Conservation (phyloP, 805 yeast genomes). For the Ogataea nonfermentans region DNA sequence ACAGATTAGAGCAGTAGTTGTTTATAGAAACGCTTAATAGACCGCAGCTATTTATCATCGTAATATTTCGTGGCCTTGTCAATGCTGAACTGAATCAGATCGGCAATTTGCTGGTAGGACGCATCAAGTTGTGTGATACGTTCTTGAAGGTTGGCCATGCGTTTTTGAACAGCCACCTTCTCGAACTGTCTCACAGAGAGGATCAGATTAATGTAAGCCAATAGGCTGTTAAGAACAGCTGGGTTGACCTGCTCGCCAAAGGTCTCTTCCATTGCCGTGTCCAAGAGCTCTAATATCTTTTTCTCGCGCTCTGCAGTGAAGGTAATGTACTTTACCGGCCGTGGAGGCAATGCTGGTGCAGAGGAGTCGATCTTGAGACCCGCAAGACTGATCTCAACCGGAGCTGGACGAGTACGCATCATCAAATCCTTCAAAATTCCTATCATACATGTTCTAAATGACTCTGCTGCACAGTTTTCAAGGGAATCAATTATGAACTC, state of each 20-base stretch:
- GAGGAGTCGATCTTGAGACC: conserved; percentile 1
- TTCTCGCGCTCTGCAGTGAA: conserved; percentile 42
- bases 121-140: conserved; percentile 1
- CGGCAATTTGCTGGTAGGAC: conserved; percentile 10
- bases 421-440: conserved; percentile 69
- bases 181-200: conserved; percentile 26
- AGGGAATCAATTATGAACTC: conserved; percentile 64
- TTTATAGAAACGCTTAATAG: background rate
- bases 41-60: background rate
- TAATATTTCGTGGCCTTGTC: conserved; percentile 21
- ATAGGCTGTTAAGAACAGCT: conserved; percentile 41
- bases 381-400: conserved; percentile 12
- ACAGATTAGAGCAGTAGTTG: background rate
- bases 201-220: conserved; percentile 55
- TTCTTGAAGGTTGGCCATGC: conserved; percentile 2
- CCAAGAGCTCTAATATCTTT: conserved; percentile 43
- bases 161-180: conserved; percentile 6
- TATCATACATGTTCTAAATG: conserved; percentile 57
- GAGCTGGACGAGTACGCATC: conserved; percentile 32
- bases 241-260: conserved; percentile 24
- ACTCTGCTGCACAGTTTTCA: conserved; percentile 57
- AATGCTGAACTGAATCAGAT: conserved; percentile 21
- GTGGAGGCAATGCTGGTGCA: conserved; percentile 40
- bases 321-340: conserved; percentile 38
- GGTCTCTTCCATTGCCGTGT: conserved; percentile 37